Evolutionary conservation across 805 yeast genomes (phyloP).

Genomic region (Myxozyma geophila): DNA sequence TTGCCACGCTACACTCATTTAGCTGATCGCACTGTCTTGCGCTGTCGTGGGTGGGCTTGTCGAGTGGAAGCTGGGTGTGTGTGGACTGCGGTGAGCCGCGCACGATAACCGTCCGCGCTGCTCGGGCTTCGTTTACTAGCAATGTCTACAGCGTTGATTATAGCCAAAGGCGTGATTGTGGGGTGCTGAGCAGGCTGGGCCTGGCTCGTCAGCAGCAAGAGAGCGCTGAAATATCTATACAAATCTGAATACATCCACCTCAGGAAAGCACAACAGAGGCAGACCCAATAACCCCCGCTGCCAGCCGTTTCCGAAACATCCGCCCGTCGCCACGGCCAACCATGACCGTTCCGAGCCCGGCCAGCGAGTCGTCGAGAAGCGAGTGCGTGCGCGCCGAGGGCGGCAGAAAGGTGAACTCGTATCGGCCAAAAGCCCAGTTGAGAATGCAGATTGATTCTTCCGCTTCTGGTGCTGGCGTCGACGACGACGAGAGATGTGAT

Average conservation of each 20-base stretch:
- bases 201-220: too few relatives aligned
- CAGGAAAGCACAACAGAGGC: conserved; percentile 14
- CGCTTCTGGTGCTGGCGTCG: not conserved
- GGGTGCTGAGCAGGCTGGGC: too few relatives aligned
- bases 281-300: conserved; percentile 21
- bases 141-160: not conserved
- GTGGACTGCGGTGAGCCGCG: not conserved
- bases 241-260: too few relatives aligned
- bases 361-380: conserved; percentile 20
- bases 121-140: too few relatives aligned
- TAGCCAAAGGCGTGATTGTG: too few relatives aligned
- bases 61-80: not conserved
- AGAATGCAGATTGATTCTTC: conserved; percentile 14
- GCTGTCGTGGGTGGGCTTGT: not conserved
- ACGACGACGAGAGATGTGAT: not conserved
- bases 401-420: conserved; percentile 28
- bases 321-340: conserved; percentile 37
- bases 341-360: conserved; percentile 36
- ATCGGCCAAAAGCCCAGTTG: conserved; percentile 39
- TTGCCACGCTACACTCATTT: conserved; percentile 31
- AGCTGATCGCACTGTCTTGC: too few relatives aligned
- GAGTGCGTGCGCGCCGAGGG: conserved; percentile 14
- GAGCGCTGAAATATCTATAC: too few relatives aligned
- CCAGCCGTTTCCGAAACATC: conserved; percentile 27
- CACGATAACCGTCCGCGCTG: too few relatives aligned